Conservation (phyloP, 129 eudicot species). For the sunflower (Helianthus annuus) region HanXRQr2.0-SUNRISE NC_035444.2:15409653-15410152, state of each 20-base stretch:
- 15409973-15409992: slow-evolving; percentile 42
- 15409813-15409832: slow-evolving; percentile 44
- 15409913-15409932: background rate
- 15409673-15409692: too few species aligned
- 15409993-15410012: slow-evolving; percentile 45
- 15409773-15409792: slow-evolving; percentile 20
- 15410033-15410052: slow-evolving; percentile 47
- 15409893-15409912: background rate
- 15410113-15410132: background rate
- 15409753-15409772: slow-evolving; percentile 19
- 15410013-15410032: slow-evolving; percentile 57
- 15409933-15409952: background rate
- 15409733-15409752: too few species aligned
- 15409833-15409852: slow-evolving; percentile 66
- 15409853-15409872: slow-evolving; percentile 30
- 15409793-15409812: slow-evolving; percentile 26
- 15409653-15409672: too few species aligned
- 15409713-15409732: too few species aligned
- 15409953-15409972: background rate
- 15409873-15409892: background rate
- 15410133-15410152: slow-evolving; percentile 4
- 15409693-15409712: too few species aligned
- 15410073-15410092: slow-evolving; percentile 79
- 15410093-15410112: background rate
- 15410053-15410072: slow-evolving; percentile 69